These are phyloP conservation scores for Bretschneidera sinensis DNA, from an alignment of 345 rosid genomes.

Conservation along the genomic window DNA sequence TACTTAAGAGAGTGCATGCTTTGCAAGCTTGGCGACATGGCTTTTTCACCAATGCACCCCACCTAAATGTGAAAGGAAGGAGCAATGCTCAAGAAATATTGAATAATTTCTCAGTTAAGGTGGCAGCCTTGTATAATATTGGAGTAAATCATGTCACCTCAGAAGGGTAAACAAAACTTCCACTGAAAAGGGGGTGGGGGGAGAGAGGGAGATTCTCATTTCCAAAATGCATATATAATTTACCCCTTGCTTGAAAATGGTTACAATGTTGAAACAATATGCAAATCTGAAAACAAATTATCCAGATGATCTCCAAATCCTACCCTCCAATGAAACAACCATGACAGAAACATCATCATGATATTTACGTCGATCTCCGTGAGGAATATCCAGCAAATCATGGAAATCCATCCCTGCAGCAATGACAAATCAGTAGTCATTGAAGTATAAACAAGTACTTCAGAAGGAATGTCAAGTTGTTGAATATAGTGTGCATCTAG, in stretches of 20 bases:
- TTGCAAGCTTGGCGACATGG: not conserved
- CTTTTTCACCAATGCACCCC: not conserved
- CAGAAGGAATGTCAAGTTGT: not conserved
- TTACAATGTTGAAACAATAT: conserved; percentile 25
- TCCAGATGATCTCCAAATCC: conserved; percentile 97
- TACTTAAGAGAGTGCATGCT: not conserved
- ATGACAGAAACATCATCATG: conserved; percentile 95
- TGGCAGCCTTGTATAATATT: not conserved
- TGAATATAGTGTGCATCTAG: not conserved
- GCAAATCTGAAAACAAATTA: conserved; percentile 29
- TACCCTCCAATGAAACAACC: conserved; percentile 96
- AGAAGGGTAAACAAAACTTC: not conserved
- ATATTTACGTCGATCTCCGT: conserved; percentile 90
- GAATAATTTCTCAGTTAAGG: too few species aligned
- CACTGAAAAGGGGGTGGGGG: too few species aligned
- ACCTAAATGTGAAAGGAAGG: too few species aligned
- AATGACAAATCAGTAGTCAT: not conserved
- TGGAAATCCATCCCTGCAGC: conserved; percentile 91
- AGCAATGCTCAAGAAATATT: too few species aligned
- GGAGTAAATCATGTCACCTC: not conserved
- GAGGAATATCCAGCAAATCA: conserved; percentile 88
- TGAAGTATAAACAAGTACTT: not conserved
- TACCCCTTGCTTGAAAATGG: conserved; percentile 32
- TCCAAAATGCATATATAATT: conserved; percentile 31
- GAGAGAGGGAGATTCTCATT: conserved; percentile 20